A percentile compares a stretch with the other conserved stretches of the same genome.
Conservation (phyloP, 2,329 filamentous ascomycete genomes). For the Periglandula ipomoeae region DNA sequence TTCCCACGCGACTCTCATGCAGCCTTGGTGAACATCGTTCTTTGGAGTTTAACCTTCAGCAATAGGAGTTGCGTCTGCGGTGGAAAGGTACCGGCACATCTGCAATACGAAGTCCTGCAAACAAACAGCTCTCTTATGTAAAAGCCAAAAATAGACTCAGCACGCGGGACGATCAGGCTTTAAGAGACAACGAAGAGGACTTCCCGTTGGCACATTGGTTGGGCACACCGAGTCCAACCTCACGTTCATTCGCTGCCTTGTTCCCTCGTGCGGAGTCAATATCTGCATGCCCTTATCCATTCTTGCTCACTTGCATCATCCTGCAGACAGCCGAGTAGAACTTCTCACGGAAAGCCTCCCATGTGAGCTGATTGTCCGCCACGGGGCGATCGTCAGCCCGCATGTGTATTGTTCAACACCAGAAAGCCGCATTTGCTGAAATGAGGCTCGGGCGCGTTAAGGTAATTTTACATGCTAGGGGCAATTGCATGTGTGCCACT, state of each 20-base stretch:
- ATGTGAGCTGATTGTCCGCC: not conserved
- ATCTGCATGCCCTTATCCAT: too few species aligned
- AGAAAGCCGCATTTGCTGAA: too few species aligned
- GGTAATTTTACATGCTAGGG: not conserved
- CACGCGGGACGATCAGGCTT: not conserved
- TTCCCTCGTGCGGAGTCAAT: too few species aligned
- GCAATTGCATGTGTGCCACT: not conserved
- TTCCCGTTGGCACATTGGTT: not conserved
- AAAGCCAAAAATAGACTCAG: not conserved
- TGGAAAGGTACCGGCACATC: too few species aligned
- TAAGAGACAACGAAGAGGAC: not conserved
- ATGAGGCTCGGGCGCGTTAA: too few species aligned
- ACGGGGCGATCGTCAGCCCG: too few species aligned
- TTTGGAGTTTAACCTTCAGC: too few species aligned
- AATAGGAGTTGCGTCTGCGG: too few species aligned
- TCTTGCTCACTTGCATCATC: not conserved
- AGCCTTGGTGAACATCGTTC: too few species aligned
- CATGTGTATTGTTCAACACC: too few species aligned
- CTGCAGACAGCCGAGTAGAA: not conserved
- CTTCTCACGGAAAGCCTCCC: not conserved
- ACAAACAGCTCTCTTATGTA: not conserved
- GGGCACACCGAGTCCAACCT: not conserved
- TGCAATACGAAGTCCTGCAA: too few species aligned
- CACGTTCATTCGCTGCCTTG: not conserved
- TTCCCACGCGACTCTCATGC: too few species aligned